phyloP scores from a whole-genome alignment of 2,329 filamentous ascomycete species.

The Beauveria medogensis region DNA sequence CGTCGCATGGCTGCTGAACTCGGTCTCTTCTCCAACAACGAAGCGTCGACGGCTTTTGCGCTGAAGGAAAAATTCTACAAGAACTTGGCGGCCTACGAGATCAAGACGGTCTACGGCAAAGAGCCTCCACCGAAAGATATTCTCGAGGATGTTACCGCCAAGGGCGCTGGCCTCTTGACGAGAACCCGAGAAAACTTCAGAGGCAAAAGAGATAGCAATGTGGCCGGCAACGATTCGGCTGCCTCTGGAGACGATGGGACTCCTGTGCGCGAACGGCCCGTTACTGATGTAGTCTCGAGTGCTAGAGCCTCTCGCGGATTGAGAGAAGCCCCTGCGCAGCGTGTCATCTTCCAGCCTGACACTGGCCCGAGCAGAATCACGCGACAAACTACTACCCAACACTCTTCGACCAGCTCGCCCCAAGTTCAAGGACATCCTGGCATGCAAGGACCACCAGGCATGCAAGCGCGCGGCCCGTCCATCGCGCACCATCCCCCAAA shows the following conservation, averaged over 20 bases:
- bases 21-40: constrained; percentile 64
- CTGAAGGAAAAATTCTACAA: constrained; percentile 87
- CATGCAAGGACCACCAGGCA: constrained; percentile 23
- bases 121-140: constrained; percentile 85
- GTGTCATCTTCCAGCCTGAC: constrained; percentile 79
- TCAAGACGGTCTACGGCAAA: constrained; percentile 65
- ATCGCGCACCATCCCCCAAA: constrained; percentile 45
- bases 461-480: constrained; percentile 34
- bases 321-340: constrained; percentile 75
- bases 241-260: constrained; percentile 54
- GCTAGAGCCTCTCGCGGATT: constrained; percentile 56
- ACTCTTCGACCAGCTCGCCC: constrained; percentile 22
- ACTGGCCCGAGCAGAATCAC: constrained; percentile 56
- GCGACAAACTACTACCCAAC: constrained; percentile 46
- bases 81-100: constrained; percentile 81
- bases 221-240: constrained; percentile 48
- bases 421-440: constrained; percentile 23
- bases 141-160: constrained; percentile 78
- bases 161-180: constrained; percentile 70
- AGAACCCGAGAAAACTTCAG: constrained; percentile 71
- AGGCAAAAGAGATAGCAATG: constrained; percentile 37
- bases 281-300: constrained; percentile 44
- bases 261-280: constrained; percentile 44
- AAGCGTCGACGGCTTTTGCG: constrained; percentile 75
- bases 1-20: constrained; percentile 70